These are phyloP conservation scores for Colletotrichum caudatum DNA, from an alignment of 2,329 filamentous ascomycete species.

Conservation along the genomic window DNA sequence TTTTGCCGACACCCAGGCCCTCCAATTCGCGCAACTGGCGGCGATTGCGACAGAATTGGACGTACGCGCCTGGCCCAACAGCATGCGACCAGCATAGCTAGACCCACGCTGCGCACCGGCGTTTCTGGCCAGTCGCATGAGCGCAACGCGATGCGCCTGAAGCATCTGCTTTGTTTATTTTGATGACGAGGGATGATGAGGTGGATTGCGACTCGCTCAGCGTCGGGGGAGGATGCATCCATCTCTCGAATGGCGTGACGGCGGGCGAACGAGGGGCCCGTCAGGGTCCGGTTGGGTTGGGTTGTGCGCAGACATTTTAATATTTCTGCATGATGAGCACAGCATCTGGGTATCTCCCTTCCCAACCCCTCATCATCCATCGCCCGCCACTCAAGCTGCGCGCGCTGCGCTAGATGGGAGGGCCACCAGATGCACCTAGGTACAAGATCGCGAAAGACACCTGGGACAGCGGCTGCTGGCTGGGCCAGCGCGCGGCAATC, in stretches of 20 bases:
- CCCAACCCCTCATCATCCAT: conserved; percentile 46
- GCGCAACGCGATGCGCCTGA: conserved; percentile 39
- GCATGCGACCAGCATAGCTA: conserved; percentile 27
- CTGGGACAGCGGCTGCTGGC: conserved; percentile 8
- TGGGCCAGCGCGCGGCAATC: conserved; percentile 30
- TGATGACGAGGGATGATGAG: conserved; percentile 11
- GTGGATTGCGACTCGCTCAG: conserved; percentile 27
- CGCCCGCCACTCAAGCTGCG: conserved; percentile 48
- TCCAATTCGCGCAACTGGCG: conserved; percentile 21
- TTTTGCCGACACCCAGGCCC: neutral
- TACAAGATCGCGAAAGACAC: conserved; percentile 10
- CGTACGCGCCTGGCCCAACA: conserved; percentile 35
- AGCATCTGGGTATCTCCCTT: conserved; percentile 44
- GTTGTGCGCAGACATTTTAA: conserved; percentile 35
- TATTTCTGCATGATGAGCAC: conserved; percentile 40
- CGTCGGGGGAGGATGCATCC: conserved; percentile 4
- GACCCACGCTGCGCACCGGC: conserved; percentile 26
- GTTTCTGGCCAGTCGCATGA: conserved; percentile 39
- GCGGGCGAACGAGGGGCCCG: conserved; percentile 12
- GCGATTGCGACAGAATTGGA: conserved; percentile 28
- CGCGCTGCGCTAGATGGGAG: conserved; percentile 42
- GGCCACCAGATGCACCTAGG: conserved; percentile 15
- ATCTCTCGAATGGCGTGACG: conserved; percentile 20
- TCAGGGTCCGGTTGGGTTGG: conserved; percentile 36
- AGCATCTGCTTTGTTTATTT: conserved; percentile 39